Conservation (phyloP, 2,329 filamentous ascomycete species). For the Nectriaceae sp. region DNA sequence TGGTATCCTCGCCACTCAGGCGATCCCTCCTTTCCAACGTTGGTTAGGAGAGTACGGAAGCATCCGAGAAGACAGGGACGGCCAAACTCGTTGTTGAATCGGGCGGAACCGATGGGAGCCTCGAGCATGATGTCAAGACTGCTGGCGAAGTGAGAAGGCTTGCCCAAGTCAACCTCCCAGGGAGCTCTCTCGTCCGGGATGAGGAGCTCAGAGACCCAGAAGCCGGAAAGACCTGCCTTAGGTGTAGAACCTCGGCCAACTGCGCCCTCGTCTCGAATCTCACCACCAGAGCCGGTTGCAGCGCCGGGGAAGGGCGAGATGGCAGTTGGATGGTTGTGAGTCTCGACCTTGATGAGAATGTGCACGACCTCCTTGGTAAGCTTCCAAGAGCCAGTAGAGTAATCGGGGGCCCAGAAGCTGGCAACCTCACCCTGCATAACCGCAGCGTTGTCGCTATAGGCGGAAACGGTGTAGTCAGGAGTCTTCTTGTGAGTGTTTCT, state of each 20-base stretch:
- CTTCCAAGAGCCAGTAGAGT: constrained; percentile 83
- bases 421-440: constrained; percentile 56
- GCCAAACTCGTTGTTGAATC: constrained; percentile 98
- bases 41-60: constrained; percentile 83
- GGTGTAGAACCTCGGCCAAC: constrained; percentile 91
- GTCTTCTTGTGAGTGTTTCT: constrained; percentile 87
- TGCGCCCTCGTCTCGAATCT: constrained; percentile 93
- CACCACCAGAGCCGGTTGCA: constrained; percentile 91
- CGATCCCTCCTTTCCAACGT: constrained; percentile 46
- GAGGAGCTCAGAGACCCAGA: constrained; percentile 91
- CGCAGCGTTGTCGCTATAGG: constrained; percentile 98
- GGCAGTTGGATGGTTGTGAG: constrained; percentile 95
- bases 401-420: constrained; percentile 80
- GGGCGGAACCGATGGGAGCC: constrained; percentile 89
- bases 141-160: constrained; percentile 88
- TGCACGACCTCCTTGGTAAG: constrained; percentile 85
- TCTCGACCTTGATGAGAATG: constrained; percentile 92
- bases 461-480: constrained; percentile 83
- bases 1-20: constrained; percentile 87
- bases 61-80: constrained; percentile 85
- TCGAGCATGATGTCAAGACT: constrained; percentile 97
- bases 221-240: constrained; percentile 89
- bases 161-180: constrained; percentile 91
- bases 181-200: constrained; percentile 82
- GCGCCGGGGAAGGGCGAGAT: constrained; percentile 92